Conservation (phyloP, 345 rosid species). For the Aegle marmelos region DNA sequence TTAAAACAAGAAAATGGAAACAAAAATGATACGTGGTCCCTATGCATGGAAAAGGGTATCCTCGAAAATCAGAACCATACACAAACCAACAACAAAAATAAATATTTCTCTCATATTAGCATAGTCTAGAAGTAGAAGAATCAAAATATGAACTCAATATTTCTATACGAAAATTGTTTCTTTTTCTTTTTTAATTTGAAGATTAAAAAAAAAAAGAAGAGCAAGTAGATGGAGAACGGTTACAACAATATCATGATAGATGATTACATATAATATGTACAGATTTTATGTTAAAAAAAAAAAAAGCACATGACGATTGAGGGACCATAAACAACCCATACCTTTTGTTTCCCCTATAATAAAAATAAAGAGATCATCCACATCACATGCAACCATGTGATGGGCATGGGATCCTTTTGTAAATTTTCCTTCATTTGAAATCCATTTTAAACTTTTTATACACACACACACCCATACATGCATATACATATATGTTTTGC, state of each 20-base stretch:
- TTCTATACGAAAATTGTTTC: background rate
- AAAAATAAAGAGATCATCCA: slow-evolving; percentile 12
- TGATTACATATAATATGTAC: slow-evolving; percentile 9
- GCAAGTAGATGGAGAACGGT: background rate
- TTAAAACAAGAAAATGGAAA: background rate
- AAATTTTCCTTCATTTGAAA: background rate
- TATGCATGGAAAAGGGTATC: background rate
- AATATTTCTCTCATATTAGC: background rate
- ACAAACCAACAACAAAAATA: background rate
- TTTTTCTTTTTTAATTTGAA: too few relatives aligned
- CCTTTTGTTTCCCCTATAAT: slow-evolving; percentile 24
- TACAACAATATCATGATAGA: slow-evolving; percentile 16
- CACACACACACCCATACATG: accelerated
- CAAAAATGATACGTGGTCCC: background rate
- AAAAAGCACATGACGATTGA: slow-evolving; percentile 22
- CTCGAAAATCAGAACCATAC: background rate
- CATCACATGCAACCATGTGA: slow-evolving; percentile 49
- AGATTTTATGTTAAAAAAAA: slow-evolving; percentile 19
- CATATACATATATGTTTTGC: too few relatives aligned
- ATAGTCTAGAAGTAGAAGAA: background rate
- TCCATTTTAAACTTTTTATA: background rate
- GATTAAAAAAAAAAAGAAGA: background rate
- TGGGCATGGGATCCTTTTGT: slow-evolving; percentile 22
- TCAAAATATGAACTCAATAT: background rate
- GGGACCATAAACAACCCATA: slow-evolving; percentile 58